Evolutionary conservation across 2,329 filamentous ascomycete genomes (phyloP), one percentile per base, ranked within the genome.

Genomic region (Talaromyces sp.): DNA sequence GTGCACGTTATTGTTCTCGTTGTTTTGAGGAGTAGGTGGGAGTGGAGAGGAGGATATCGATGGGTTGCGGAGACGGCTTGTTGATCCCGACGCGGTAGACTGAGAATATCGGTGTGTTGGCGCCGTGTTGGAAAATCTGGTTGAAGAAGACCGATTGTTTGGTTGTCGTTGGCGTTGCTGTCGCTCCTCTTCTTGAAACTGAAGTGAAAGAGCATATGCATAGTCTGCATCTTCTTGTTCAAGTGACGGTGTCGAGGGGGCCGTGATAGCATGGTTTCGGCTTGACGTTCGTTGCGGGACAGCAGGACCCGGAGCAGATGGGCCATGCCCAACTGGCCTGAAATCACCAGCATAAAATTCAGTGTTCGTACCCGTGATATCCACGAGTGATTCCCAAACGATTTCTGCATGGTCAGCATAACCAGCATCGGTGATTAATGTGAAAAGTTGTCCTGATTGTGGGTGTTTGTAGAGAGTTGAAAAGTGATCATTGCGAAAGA

Each of bases 401-500:
- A 99, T 86, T 70, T 97, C 93, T 15, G 91, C 88, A 65, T 97
- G 91, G 9, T 81, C 83, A 10, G 88, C 86, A 68, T 96, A 99
- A 0, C 94, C 94, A 25, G 91, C 89, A 69, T 99, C 94, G 0
- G 94, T 97, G 13, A 99, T 91, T 2, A 99, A 77, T 0, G 89
- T 91, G 62, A 93, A 83, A 1, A 97, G 80, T 63, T 89, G 82
- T 40, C 84, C 80, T 0, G 87, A 90, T 45, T 86, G 78, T 0
- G 93, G 91, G 65, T 97, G 91, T 61, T 92, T 90, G 73, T 96
- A 96, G 0, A 99, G 73, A 0, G 93, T 97, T 41, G 91, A 91
- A 69, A 99, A 99, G 70, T 99, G 94, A 68, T 99, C 93, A 66
- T 99, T 99, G 25, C 94, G 85, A 77, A 99, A 99, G 1, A 99